Conservation (phyloP, 805 yeast species). For the Saturnispora mendoncae region DNA sequence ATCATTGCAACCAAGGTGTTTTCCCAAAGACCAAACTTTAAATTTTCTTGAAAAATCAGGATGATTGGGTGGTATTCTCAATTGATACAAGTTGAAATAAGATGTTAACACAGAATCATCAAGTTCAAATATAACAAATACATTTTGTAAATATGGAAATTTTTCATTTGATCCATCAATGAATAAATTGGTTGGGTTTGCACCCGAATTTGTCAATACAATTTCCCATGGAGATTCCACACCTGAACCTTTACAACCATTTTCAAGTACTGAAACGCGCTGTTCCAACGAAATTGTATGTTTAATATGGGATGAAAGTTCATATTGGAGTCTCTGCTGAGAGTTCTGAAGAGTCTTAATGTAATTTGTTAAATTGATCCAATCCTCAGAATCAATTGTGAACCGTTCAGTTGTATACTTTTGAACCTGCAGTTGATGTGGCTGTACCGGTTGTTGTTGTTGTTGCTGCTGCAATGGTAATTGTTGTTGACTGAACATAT, state of each 20-base stretch:
- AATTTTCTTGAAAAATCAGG: conserved; percentile 9
- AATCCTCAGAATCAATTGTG: conserved; percentile 1
- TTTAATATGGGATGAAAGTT: conserved; percentile 18
- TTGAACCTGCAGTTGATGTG: not conserved
- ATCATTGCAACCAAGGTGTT: conserved; percentile 25
- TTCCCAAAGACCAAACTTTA: conserved; percentile 22
- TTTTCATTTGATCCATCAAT: conserved; percentile 2
- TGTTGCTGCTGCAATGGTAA: no score
- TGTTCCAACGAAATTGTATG: conserved; percentile 23
- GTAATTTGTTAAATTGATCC: conserved; percentile 1
- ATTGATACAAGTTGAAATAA: conserved; percentile 6
- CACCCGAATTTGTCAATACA: conserved; percentile 22
- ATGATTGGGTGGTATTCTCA: conserved; percentile 3
- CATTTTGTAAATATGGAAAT: conserved; percentile 20
- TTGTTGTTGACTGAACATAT: not conserved
- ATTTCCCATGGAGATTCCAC: conserved; percentile 24
- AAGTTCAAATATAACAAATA: conserved; percentile 19
- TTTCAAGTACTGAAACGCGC: conserved; percentile 20
- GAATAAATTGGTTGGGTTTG: conserved; percentile 17
- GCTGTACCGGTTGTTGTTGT: not conserved
- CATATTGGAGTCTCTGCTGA: conserved; percentile 10
- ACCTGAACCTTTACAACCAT: conserved; percentile 25
- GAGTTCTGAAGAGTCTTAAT: conserved; percentile 6
- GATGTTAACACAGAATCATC: conserved; percentile 1
- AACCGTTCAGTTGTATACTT: not conserved